Base-by-base conservation (phyloP, 345 rosid species). In the Heritiera fomes region DNA sequence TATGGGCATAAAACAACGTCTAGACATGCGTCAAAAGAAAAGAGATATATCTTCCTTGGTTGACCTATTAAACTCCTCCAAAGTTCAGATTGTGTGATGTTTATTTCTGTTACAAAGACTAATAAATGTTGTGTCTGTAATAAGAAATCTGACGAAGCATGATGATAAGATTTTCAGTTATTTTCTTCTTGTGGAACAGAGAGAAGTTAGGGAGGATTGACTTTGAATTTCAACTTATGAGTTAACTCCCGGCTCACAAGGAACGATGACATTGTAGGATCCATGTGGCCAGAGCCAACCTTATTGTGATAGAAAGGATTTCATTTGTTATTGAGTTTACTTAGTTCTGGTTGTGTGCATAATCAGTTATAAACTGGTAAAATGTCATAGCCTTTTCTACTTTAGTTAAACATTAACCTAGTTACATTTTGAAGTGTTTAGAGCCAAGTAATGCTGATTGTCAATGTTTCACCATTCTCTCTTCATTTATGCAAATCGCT, bases 381-480 rank as follows among this genome's bases (percentile, higher is more conserved):
- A 34, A 63, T 11, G 8, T 32, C 32, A 32, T 13, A 63, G 43
- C 45, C 69, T 64, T 34, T 34, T n/a, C n/a, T 64, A 34, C 68
- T 32, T 63, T 30, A 32, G 17, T 13, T 32, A 68, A 60, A 34
- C 41, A 30, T 55, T 71, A 62, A 18, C 41, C 40, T 71, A 50
- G 72, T 43, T 59, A 64, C 45, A 30, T 56, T 53, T 73, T 45
- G 7, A 63, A 68, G 66, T 20, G 50, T 60, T 45, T 82, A n/a
- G 77, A 74, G 50, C 64, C 75, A 71, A 76, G 71, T 12, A 79
- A 52, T 60, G 60, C 59, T 23, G 67, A 45, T 64, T 75, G 75
- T 77, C 76, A 72, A 70, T 68, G 56, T 66, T 64, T 82, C 60
- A 32, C 53, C 75, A 43, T 80, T 65, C 73, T 68, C 75, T 70